Percentiles rank a stretch among this genome's conserved stretches.
Evolutionary conservation across 208 protist species (phyloP).

Genomic region (Kentomonas sorsogonicus): DNA sequence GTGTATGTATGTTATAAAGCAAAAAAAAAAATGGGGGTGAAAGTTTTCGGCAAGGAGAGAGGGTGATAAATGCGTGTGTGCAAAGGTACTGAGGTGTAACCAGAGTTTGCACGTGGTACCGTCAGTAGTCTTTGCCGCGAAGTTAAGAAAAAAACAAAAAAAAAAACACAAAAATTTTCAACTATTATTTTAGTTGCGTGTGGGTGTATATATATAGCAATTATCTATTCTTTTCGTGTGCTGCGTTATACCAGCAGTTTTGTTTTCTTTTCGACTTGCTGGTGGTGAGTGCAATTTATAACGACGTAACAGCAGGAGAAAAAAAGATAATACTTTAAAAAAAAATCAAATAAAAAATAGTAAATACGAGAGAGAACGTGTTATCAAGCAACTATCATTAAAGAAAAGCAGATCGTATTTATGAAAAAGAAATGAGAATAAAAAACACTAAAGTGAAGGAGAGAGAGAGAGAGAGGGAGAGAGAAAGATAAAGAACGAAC

Average conservation of each 20-base stretch:
- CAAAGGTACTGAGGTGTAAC: too few species aligned
- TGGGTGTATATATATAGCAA: background rate
- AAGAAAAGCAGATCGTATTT: constrained; percentile 1
- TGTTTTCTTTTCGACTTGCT: too few species aligned
- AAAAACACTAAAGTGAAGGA: too few species aligned
- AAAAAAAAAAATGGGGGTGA: constrained; percentile 13
- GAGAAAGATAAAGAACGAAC: background rate
- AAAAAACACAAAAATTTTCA: background rate
- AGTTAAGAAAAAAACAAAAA: background rate
- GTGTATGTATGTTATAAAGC: constrained; percentile 9
- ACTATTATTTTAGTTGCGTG: background rate
- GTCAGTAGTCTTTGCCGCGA: background rate
- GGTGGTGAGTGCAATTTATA: background rate
- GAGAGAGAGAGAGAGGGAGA: too few species aligned
- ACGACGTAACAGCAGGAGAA: constrained; percentile 1
- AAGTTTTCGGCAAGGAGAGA: too few species aligned
- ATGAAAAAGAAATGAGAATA: constrained; percentile 3
- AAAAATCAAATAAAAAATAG: constrained; percentile 9
- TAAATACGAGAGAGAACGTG: background rate
- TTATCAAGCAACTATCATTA: background rate
- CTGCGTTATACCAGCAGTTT: too few species aligned
- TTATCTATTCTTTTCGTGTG: too few species aligned
- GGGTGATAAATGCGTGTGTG: too few species aligned
- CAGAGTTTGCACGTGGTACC: background rate
- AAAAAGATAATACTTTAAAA: constrained; percentile 2